A percentile compares a stretch with the other conserved stretches of the same genome.
Evolutionary conservation across 1,284 basidiomycete genomes (phyloP).

Genomic region (Schizophyllum amplum): DNA sequence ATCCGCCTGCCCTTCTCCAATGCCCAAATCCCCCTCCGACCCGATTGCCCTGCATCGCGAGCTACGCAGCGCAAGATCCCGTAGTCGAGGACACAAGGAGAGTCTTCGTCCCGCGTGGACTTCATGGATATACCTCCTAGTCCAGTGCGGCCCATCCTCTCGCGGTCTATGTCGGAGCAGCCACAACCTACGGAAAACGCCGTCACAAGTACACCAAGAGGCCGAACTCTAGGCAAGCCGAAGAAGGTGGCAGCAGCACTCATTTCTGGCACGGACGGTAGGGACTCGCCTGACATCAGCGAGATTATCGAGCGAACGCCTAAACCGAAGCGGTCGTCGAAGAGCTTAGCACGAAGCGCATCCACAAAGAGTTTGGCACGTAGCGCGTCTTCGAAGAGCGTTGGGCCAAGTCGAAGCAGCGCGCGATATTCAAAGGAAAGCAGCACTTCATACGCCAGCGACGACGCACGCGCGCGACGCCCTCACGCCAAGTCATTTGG

Average conservation of each 20-base stretch:
- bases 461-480: background rate
- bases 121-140: constrained; percentile 4
- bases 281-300: constrained; percentile 33
- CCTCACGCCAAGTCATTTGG: background rate
- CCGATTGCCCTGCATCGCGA: background rate
- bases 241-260: constrained; percentile 10
- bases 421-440: background rate
- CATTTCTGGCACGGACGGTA: background rate
- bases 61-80: background rate
- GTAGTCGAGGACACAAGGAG: background rate
- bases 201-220: constrained; percentile 6
- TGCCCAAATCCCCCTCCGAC: background rate
- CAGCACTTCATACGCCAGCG: background rate
- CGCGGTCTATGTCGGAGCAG: background rate
- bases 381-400: constrained; percentile 17
- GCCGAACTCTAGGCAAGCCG: constrained; percentile 2
- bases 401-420: constrained; percentile 1
- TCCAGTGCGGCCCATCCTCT: constrained; percentile 1
- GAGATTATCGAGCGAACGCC: constrained; percentile 38
- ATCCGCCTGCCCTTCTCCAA: background rate
- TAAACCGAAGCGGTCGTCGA: constrained; percentile 11
- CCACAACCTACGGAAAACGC: constrained; percentile 10
- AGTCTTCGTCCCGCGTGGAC: constrained; percentile 8
- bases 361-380: background rate
- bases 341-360: background rate